Conservation (phyloP, 768 basidiomycete species). For the Rhizopogon roseolus region DNA sequence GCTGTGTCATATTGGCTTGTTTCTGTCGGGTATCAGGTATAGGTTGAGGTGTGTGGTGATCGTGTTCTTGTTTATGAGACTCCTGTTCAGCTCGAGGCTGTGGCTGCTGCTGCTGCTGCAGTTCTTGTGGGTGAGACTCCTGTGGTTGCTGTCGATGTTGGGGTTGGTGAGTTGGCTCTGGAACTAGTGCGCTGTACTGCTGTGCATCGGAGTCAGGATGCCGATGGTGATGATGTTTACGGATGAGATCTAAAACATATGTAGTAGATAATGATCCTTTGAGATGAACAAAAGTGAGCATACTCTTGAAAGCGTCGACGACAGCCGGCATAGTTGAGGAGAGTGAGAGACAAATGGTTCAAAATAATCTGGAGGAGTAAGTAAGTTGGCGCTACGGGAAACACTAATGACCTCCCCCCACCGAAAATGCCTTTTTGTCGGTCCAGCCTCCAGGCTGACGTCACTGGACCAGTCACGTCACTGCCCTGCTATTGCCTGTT, state of each 20-base stretch:
- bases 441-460: slow-evolving; percentile 25
- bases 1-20: slow-evolving; percentile 56
- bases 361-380: background rate
- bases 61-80: slow-evolving; percentile 15
- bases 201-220: slow-evolving; percentile 30
- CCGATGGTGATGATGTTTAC: slow-evolving; percentile 66
- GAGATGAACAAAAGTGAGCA: slow-evolving; percentile 14
- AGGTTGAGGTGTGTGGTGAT: background rate
- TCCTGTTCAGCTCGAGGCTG: slow-evolving; percentile 24
- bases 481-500: slow-evolving; percentile 7
- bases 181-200: slow-evolving; percentile 10
- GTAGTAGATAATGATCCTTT: slow-evolving; percentile 9
- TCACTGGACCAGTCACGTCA: slow-evolving; percentile 14
- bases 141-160: slow-evolving; percentile 31
- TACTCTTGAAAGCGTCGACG: slow-evolving; percentile 89
- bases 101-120: slow-evolving; percentile 29
- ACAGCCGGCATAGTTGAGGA: slow-evolving; percentile 58
- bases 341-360: background rate
- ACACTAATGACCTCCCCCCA: slow-evolving; percentile 2
- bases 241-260: slow-evolving; percentile 59
- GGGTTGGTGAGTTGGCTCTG: slow-evolving; percentile 17
- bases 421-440: slow-evolving; percentile 26
- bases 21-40: slow-evolving; percentile 30
- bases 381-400: background rate
- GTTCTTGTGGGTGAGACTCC: slow-evolving; percentile 30